Evolutionary conservation across 208 protist species (phyloP), one percentile per base, ranked within the genome.

Genomic region (Leishmania aethiopica): DNA sequence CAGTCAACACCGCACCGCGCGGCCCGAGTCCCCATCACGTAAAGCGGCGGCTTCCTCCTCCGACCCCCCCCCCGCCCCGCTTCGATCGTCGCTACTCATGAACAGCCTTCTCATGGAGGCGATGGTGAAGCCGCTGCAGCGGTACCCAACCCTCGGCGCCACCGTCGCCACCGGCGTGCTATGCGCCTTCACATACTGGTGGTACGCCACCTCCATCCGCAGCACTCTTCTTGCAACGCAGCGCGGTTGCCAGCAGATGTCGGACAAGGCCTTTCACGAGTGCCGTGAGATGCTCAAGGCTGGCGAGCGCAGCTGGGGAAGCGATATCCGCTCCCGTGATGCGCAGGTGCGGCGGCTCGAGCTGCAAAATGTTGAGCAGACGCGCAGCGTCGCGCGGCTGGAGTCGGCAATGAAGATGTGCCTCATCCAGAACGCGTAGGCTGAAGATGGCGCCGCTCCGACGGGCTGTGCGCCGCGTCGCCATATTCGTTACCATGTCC

Each of bases 331-430:
- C 72, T 84, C 89, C 5, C 91, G 94, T 35, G 92, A 97, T 74
- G 86, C 83, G 51, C 89, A 93, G 80, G 90, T 96, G 74, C 90
- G 93, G 22, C 82, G 90, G 22, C 84, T 97, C n/a, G 89, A 97
- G 85, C 84, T 97, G 40, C 94, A 97, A 57, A 96, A 96, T 73
- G 94, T 97, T 53, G 93, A 97, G 87, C 94, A 97, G 83, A 96
- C 94, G 3, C 89, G 93, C 25, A 96, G 92, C 69, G 91, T 97
- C 59, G 92, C 89, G 0, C 91, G 94, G 1, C 84, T 97, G 2
- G 93, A 96, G 75, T 80, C 89, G 1, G 91, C 94, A 1, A 95
- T 97, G 94, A 94, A 95, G 82, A 89, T 90, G 79, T 97, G 94
- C 80, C 77, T 95, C 1, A 78, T 90, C 1, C 90, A 87, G 84